These are phyloP conservation scores for Diaporthe sp. DNA, from an alignment of 2,329 filamentous ascomycete genomes.

Conservation along the genomic window DNA sequence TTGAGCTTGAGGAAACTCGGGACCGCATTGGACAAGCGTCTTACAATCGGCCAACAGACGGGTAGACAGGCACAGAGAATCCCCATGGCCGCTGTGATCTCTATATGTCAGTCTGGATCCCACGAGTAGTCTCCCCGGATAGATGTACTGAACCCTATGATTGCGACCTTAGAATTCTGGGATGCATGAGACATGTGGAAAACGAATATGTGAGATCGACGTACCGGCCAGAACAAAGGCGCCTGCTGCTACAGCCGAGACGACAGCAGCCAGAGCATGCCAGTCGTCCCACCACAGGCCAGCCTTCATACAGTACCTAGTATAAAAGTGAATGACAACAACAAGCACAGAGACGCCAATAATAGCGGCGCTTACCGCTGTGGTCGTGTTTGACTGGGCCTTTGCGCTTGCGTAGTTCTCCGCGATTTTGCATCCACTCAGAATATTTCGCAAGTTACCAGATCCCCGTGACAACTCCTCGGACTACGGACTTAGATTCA, in stretches of 20 bases:
- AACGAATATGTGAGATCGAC: no score
- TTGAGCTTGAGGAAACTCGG: background rate
- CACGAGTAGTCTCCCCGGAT: background rate
- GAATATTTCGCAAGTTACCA: background rate
- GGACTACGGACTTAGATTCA: background rate
- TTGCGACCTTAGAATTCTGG: no score
- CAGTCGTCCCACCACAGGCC: slow-evolving; percentile 33
- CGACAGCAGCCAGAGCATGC: slow-evolving; percentile 18
- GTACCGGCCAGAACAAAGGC: slow-evolving; percentile 34
- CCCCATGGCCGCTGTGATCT: slow-evolving; percentile 1
- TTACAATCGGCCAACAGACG: slow-evolving; percentile 30
- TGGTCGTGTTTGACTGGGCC: background rate
- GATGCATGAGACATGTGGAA: no score
- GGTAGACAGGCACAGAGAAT: slow-evolving; percentile 29
- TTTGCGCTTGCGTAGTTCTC: background rate
- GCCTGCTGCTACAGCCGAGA: slow-evolving; percentile 11
- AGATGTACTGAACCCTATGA: no score
- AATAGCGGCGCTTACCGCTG: slow-evolving; percentile 24
- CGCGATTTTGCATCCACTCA: background rate
- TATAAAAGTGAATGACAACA: slow-evolving; percentile 25
- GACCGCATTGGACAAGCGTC: background rate
- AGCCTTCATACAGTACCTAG: slow-evolving; percentile 6
- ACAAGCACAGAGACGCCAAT: slow-evolving; percentile 24
- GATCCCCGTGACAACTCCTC: no score
- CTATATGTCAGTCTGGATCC: background rate